These are phyloP conservation scores for Wallacemonas sp. DNA, from an alignment of 208 protist genomes.

Conservation along the genomic window DNA sequence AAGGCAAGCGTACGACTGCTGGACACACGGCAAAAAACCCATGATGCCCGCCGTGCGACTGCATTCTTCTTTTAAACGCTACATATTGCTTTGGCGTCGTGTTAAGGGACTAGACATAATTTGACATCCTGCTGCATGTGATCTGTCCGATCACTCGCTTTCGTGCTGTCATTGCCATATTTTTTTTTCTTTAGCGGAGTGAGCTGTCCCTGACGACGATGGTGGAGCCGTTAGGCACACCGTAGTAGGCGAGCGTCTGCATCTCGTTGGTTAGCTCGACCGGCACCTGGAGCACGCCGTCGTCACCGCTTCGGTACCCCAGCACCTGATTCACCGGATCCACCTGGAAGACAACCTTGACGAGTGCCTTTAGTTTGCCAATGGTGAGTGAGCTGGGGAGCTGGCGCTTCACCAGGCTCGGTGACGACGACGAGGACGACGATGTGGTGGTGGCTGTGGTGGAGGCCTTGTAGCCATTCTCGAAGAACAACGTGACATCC, in stretches of 20 bases:
- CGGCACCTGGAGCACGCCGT: slow-evolving; percentile 47
- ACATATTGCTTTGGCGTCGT: too few species aligned
- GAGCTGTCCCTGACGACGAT: slow-evolving; percentile 73
- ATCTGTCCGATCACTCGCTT: slow-evolving; percentile 7
- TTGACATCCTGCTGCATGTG: too few species aligned
- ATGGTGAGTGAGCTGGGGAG: slow-evolving; percentile 80
- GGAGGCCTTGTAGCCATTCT: slow-evolving; percentile 34
- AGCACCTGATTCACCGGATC: slow-evolving; percentile 58
- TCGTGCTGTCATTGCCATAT: slow-evolving; percentile 6
- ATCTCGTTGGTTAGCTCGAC: slow-evolving; percentile 64
- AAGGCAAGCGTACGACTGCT: too few species aligned
- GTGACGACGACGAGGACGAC: background rate
- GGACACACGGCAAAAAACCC: too few species aligned
- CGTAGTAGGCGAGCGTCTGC: slow-evolving; percentile 76
- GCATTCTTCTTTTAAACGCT: too few species aligned
- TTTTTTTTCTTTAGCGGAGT: slow-evolving; percentile 26
- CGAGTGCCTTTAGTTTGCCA: slow-evolving; percentile 76
- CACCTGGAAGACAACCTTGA: slow-evolving; percentile 69
- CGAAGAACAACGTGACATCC: slow-evolving; percentile 51
- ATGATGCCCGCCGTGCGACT: too few species aligned
- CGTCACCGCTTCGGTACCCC: slow-evolving; percentile 63
- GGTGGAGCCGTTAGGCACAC: slow-evolving; percentile 62
- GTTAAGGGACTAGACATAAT: too few species aligned
- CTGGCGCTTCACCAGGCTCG: slow-evolving; percentile 29
- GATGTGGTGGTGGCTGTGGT: background rate